A percentile compares a stretch with the other conserved stretches of the same genome.
Evolutionary conservation across 805 yeast genomes (phyloP).

Genomic region (Yamadazyma sp.): DNA sequence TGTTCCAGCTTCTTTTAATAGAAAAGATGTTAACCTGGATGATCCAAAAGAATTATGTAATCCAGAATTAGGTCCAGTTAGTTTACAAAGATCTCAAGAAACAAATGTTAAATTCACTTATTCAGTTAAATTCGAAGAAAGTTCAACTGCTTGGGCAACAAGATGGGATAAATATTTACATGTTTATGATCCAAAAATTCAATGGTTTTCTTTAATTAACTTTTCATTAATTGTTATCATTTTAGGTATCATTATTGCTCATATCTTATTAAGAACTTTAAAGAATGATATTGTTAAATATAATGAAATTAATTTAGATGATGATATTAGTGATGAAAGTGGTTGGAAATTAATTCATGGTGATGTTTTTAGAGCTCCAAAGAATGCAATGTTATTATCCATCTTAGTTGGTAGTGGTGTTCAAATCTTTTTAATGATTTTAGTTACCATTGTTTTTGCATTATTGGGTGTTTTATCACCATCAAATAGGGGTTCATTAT

Average conservation of each 20-base stretch:
- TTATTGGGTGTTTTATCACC: conserved; percentile 88
- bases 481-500: conserved; percentile 88
- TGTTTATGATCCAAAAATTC: conserved; percentile 87
- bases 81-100: conserved; percentile 47
- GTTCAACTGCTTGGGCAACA: conserved; percentile 89
- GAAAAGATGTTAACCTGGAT: conserved; percentile 21
- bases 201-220: conserved; percentile 91
- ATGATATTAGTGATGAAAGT: conserved; percentile 84
- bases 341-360: conserved; percentile 98
- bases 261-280: conserved; percentile 74
- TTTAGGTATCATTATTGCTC: conserved; percentile 73
- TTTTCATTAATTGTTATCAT: conserved; percentile 78
- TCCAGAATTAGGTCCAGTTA: conserved; percentile 38
- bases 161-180: conserved; percentile 97
- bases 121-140: conserved; percentile 68
- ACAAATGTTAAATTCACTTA: conserved; percentile 77
- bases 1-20: conserved; percentile 57
- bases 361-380: conserved; percentile 88
- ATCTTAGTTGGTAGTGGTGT: conserved; percentile 84
- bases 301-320: conserved; percentile 84
- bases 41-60: conserved; percentile 28
- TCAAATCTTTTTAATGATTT: conserved; percentile 76
- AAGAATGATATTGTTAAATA: conserved; percentile 83
- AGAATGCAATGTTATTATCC: conserved; percentile 65
- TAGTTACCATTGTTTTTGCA: conserved; percentile 75